phyloP scores from a whole-genome alignment of 176 grass and related monocot species.

The Tillandsia leiboldiana region DNA sequence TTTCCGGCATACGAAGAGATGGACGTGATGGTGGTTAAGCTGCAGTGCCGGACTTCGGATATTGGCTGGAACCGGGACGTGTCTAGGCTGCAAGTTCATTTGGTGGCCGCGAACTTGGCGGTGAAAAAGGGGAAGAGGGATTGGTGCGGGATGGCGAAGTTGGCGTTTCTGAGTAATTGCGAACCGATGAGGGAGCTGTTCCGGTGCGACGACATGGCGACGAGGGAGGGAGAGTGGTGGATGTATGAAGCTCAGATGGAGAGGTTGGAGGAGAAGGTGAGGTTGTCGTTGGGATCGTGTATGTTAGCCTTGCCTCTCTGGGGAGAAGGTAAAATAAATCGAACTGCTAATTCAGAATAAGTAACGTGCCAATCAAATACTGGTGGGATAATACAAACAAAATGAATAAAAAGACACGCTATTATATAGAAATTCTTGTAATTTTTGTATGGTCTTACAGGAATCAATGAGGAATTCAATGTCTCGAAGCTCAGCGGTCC shows the following conservation, averaged over 20 bases:
- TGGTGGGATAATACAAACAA: constrained; percentile 19
- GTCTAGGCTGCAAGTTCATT: constrained; percentile 63
- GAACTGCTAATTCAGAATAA: too few species aligned
- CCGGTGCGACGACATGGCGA: constrained; percentile 63
- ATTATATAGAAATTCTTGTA: too few species aligned
- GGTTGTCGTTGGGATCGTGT: constrained; percentile 57
- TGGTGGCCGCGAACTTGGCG: constrained; percentile 48
- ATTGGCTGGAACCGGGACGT: constrained; percentile 60
- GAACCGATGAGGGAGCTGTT: constrained; percentile 94
- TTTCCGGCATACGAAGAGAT: constrained; percentile 17
- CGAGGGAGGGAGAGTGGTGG: constrained; percentile 58
- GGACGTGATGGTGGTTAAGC: constrained; percentile 52
- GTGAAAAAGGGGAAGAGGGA: constrained; percentile 28
- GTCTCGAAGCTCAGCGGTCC: neutral
- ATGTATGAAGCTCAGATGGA: constrained; percentile 44
- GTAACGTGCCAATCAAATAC: neutral
- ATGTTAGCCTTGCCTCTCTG: constrained; percentile 67
- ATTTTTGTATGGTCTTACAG: neutral
- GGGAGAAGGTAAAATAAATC: constrained; percentile 39
- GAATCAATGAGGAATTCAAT: constrained; percentile 6
- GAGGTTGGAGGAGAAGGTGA: constrained; percentile 65
- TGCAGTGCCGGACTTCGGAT: constrained; percentile 51
- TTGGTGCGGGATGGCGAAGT: constrained; percentile 22
- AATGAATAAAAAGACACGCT: neutral
- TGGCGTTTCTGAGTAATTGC: constrained; percentile 60